Evolutionary conservation across 2,329 filamentous ascomycete species (phyloP), one percentile per base, ranked within the genome.

Genomic region (Penicillium sp.): DNA sequence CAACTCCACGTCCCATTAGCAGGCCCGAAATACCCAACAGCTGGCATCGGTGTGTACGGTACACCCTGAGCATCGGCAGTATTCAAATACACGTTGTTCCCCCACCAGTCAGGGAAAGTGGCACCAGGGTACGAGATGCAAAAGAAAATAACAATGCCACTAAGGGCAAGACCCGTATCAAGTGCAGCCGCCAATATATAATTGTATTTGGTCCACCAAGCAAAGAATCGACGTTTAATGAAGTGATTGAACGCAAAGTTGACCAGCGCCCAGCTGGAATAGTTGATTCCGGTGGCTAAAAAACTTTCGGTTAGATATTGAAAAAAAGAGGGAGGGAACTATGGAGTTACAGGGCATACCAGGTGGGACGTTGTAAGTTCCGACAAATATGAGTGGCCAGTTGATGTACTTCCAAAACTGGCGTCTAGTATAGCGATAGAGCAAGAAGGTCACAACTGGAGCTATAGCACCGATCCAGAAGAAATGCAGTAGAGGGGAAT

Each of bases 171-270:
- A 3, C 70, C 69, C 0, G 68, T 68, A 52, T 77, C 75, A 7
- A 77, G 67, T 1, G 74, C 74, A 3, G 73, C 71, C 4, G 74
- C 72, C 5, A 77, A 63, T n/a, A 77, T 66, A 57, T 76, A 76
- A 58, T 77, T 77, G 58, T 77, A 77, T 61, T 76, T 76, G 6
- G 70, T 67, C 69, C 76, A 77, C 74, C 75, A 77, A 37, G 63
- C 59, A 30, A 79, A 80, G 57, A 54, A 67, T 4, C 55, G 59
- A 6, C 60, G 59, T 30, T 87, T 85, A 67, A 95, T 82, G n/a
- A 49, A 40, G 33, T 28, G 19, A 19, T 36, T 31, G 22, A 51
- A 51, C 57, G 88, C 73, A 69, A 88, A 95, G 35, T 74, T 74
- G 41, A 73, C 69, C 14, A 73, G 56, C 4, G 66, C 68, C 68